These are phyloP conservation scores for Circinella minor DNA, from an alignment of 371 early-diverging fungal species.

Conservation along the genomic window DNA sequence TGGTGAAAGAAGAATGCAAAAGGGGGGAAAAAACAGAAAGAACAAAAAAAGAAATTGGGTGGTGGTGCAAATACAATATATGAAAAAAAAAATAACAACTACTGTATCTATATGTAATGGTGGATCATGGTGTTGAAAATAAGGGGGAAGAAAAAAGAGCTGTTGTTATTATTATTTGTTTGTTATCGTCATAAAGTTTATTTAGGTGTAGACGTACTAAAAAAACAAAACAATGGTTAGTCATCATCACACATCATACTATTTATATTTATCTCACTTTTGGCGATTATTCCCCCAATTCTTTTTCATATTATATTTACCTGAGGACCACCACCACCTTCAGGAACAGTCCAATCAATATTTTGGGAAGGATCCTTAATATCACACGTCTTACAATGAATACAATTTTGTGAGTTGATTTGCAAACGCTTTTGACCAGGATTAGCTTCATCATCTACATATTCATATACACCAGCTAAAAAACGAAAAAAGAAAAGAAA, in stretches of 20 bases:
- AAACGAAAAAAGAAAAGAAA: background rate
- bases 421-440: slow-evolving; percentile 93
- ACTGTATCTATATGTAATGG: no score
- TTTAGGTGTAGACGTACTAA: slow-evolving; percentile 38
- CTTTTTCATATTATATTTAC: slow-evolving; percentile 17
- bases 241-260: background rate
- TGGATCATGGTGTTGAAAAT: no score
- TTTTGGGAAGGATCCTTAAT: slow-evolving; percentile 99
- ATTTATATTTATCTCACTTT: background rate
- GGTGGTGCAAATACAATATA: no score
- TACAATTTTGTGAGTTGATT: slow-evolving; percentile 98
- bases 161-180: no score
- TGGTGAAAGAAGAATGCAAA: no score
- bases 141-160: no score
- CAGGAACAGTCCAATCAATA: slow-evolving; percentile 99
- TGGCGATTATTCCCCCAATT: background rate
- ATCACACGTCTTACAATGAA: slow-evolving; percentile 99
- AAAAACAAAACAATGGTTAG: slow-evolving; percentile 1
- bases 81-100: no score
- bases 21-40: no score
- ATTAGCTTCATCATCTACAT: slow-evolving; percentile 89
- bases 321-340: slow-evolving; percentile 94
- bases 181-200: background rate
- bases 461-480: slow-evolving; percentile 98
- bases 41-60: no score